Evolutionary conservation across 2,329 filamentous ascomycete genomes (phyloP), one percentile per base, ranked within the genome.

Genomic region (Aspergillus ruber): DNA sequence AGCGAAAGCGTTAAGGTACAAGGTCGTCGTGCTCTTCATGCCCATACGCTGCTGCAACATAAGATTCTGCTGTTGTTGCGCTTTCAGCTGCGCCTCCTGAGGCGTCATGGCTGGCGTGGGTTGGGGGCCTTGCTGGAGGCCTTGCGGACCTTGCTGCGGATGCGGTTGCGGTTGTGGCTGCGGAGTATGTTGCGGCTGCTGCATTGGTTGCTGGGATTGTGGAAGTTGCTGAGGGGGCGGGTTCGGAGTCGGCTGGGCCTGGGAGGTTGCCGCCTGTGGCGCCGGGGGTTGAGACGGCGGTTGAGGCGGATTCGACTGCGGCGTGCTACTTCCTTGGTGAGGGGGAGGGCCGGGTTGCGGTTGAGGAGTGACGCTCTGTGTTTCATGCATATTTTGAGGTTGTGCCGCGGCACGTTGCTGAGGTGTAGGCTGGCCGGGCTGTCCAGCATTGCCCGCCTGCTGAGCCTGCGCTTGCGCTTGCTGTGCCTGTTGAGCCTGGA

Each of bases 1-100:
- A 8, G 77, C 75, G 54, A 82, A 82, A 41, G 71, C 71, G 52
- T 81, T 69, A 35, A 84, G 61, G 52, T 73, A 74, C 49, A 82
- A 54, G 9, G 81, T 75, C 18, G 74, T 72, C 17, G 69, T 61
- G 21, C 72, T 72, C 49, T 67, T 70, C 45, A 69, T 62, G 13
- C 53, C 56, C 59, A 64, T 66, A 27, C 66, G 55, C 44, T 60
- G 59, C 41, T 64, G 62, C 32, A 69, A 66, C 59, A 71, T 65
- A 58, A 73, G 47, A 13, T 65, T 65, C 35, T 72, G 67, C 13
- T 69, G 67, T 39, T 71, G 69, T 42, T 64, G 62, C 6, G 62
- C 60, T 57, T 72, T 70, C 49, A 71, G 46, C 44, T 72, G 67
- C 8, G 61, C 65, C 42, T 72, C 67, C 43, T 70, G 64, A 3